Conservation (phyloP, 768 basidiomycete genomes). For the Podaxis carcinomalis region DNA sequence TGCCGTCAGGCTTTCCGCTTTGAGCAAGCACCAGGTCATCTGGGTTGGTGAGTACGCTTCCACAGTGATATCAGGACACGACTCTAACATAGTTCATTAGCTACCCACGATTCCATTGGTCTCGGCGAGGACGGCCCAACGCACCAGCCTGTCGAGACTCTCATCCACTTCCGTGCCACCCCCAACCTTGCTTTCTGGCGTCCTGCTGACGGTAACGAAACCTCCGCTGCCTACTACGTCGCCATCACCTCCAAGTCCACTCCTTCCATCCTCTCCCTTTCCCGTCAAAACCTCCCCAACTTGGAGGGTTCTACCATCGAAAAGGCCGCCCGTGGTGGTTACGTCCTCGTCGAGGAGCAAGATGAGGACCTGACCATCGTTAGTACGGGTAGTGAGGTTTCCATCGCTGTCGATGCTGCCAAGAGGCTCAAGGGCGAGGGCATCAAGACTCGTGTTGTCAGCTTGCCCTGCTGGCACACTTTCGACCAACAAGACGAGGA, state of each 20-base stretch:
- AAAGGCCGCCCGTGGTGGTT: constrained; percentile 79
- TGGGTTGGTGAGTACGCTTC: constrained; percentile 70
- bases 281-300: constrained; percentile 91
- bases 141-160: constrained; percentile 92
- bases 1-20: constrained; percentile 86
- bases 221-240: constrained; percentile 85
- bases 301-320: constrained; percentile 86
- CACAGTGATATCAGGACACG: background rate
- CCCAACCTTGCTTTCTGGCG: constrained; percentile 94
- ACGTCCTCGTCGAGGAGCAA: constrained; percentile 79
- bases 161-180: constrained; percentile 78
- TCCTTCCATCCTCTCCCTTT: constrained; percentile 80
- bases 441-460: constrained; percentile 78
- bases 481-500: constrained; percentile 78
- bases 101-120: constrained; percentile 94
- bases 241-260: constrained; percentile 72
- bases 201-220: constrained; percentile 94
- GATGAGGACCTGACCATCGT: constrained; percentile 87
- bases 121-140: constrained; percentile 93
- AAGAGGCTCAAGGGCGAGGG: constrained; percentile 73
- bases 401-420: constrained; percentile 85
- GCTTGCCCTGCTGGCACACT: constrained; percentile 85
- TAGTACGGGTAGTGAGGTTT: constrained; percentile 84
- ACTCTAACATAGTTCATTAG: constrained; percentile 30
- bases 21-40: constrained; percentile 86